Evolutionary conservation across 768 basidiomycete genomes (phyloP), one percentile per base, ranked within the genome.

Genomic region (Pleurotus platypus): DNA sequence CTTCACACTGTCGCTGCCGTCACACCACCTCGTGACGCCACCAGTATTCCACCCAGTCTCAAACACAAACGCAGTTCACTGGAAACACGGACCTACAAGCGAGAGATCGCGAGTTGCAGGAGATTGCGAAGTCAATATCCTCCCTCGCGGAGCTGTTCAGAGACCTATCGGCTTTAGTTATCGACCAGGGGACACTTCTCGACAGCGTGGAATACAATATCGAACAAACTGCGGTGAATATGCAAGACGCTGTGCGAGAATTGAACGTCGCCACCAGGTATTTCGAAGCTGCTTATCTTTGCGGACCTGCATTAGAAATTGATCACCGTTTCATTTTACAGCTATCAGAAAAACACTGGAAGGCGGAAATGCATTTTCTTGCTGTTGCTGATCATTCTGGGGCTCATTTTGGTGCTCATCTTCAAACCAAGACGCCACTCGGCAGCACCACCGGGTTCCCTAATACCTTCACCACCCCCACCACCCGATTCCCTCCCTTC

Each of bases 181-280:
- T 98, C 61, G 97, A 98, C 72, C 97, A 99, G 67, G 97, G 97
- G 26, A 98, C 96, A 26, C 82, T 99, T 30, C 80, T 98, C 56
- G 97, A 98, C 72, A 94, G 92, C 38, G 83, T 98, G 56, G 97
- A 99, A 72, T 99, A 93, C 74, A 99, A 99, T 69, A 90, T 99
- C 53, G 94, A 98, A 70, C 88, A 91, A 70, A 92, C 95, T 4
- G 89, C 89, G 15, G 82, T 82, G 30, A 84, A 92, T 51, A 80
- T 95, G 68, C 72, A 86, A 56, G 90, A 91, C 46, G 93, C 94
- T 18, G 94, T 90, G 38, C 83, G 84, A 64, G 94, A 97, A 63
- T 77, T 99, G 49, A 76, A 87, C 56, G 77, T 84, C 12, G 97
- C 97, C 4, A 90, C 90, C 55, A 78, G 78, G 93, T 93, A 66